phyloP scores from a whole-genome alignment of 352 stramenopile genomes.

The Globisporangium abappressorium region DNA sequence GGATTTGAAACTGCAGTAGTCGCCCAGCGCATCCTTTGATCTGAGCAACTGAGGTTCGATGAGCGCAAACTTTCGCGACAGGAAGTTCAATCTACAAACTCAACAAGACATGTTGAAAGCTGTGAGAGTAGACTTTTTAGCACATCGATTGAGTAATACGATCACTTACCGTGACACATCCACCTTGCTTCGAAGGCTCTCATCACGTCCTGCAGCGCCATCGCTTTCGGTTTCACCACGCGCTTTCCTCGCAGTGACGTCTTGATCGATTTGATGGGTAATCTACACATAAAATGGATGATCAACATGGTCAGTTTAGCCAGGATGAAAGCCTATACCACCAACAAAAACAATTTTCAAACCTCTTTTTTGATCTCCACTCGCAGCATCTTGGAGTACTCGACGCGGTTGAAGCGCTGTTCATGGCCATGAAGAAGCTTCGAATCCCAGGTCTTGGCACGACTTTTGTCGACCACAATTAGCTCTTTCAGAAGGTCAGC shows the following conservation, averaged over 20 bases:
- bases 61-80: conserved; percentile 45
- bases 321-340: neutral
- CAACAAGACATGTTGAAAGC: neutral
- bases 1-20: conserved; percentile 69
- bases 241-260: conserved; percentile 26
- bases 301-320: neutral
- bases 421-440: conserved; percentile 60
- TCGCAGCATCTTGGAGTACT: conserved; percentile 63
- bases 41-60: conserved; percentile 40
- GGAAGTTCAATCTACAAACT: conserved; percentile 33
- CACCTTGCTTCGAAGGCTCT: neutral
- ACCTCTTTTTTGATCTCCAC: conserved; percentile 77
- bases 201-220: neutral
- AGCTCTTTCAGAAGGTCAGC: conserved; percentile 63
- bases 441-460: conserved; percentile 61
- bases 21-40: conserved; percentile 35
- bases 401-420: conserved; percentile 56
- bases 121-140: too few relatives aligned
- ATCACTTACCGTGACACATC: conserved; percentile 8
- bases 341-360: neutral
- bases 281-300: conserved; percentile 26
- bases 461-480: conserved; percentile 56
- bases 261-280: conserved; percentile 57
- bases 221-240: neutral
- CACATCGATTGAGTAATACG: neutral